Evolutionary conservation across 257 asterid genomes (phyloP).

Genomic region (Solanum chmielewskii): DNA sequence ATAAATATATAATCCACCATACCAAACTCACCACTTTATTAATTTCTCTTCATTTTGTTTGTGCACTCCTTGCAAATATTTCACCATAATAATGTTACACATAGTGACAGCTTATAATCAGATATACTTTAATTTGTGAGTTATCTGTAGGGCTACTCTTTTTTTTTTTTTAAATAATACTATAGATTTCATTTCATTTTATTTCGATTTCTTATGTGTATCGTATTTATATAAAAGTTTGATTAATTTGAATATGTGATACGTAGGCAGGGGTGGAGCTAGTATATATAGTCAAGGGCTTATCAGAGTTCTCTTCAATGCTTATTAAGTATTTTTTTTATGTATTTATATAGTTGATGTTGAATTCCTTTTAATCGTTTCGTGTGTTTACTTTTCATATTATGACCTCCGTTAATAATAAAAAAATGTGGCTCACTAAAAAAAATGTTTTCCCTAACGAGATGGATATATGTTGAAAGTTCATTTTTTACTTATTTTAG

Average conservation of each 20-base stretch:
- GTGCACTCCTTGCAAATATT: neutral
- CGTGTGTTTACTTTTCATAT: too few relatives aligned
- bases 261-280: neutral
- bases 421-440: too few relatives aligned
- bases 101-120: neutral
- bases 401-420: neutral
- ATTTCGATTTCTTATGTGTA: neutral
- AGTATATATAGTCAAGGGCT: too few relatives aligned
- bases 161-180: neutral
- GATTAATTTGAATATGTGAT: too few relatives aligned
- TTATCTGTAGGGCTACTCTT: neutral
- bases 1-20: neutral
- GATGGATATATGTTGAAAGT: neutral
- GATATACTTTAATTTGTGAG: neutral
- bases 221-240: too few relatives aligned
- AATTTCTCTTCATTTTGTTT: neutral
- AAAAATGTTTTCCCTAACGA: neutral
- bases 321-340: too few relatives aligned
- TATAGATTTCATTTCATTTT: too few relatives aligned
- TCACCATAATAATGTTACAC: neutral
- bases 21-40: neutral
- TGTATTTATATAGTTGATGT: too few relatives aligned
- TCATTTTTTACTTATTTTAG: too few relatives aligned
- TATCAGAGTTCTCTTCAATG: too few relatives aligned
- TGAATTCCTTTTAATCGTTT: too few relatives aligned